phyloP scores from a whole-genome alignment of 1,284 basidiomycete genomes.

The Sphaerobolus stellatus region DNA sequence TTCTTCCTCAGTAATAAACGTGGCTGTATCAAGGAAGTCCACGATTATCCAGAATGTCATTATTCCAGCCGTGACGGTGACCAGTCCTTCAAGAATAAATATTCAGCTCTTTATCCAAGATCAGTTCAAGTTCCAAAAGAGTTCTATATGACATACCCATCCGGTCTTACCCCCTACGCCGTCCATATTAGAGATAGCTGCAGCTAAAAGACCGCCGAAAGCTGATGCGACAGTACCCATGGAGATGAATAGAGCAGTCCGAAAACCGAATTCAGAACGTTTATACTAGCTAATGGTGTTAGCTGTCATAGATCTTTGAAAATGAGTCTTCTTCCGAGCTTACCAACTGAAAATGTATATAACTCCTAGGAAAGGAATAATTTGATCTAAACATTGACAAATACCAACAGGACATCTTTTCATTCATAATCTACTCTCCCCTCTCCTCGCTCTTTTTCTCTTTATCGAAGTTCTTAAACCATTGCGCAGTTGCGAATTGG shows the following conservation, averaged over 20 bases:
- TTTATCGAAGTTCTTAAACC: too few species aligned
- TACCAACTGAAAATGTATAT: neutral
- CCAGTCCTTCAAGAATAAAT: slow-evolving; percentile 75
- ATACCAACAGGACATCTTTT: too few species aligned
- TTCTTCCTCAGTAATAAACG: slow-evolving; percentile 52
- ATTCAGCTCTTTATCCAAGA: slow-evolving; percentile 48
- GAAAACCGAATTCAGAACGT: slow-evolving; percentile 58
- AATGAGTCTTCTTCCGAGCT: neutral
- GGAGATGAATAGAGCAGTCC: slow-evolving; percentile 65
- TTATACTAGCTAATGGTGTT: slow-evolving; percentile 35
- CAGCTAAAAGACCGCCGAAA: slow-evolving; percentile 64
- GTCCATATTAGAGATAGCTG: slow-evolving; percentile 69
- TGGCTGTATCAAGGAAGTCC: slow-evolving; percentile 62
- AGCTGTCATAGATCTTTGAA: neutral
- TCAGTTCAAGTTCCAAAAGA: slow-evolving; percentile 30
- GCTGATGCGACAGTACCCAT: slow-evolving; percentile 69
- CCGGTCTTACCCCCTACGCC: slow-evolving; percentile 60
- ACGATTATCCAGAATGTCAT: slow-evolving; percentile 55
- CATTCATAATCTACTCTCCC: too few species aligned
- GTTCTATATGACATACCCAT: slow-evolving; percentile 19
- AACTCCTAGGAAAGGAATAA: slow-evolving; percentile 14
- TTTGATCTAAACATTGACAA: too few species aligned
- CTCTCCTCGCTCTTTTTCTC: too few species aligned
- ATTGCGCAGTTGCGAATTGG: too few species aligned
- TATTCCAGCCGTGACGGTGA: slow-evolving; percentile 55